These are phyloP conservation scores for Tremella fuciformis DNA, from an alignment of 768 basidiomycete genomes.

Conservation along the genomic window DNA sequence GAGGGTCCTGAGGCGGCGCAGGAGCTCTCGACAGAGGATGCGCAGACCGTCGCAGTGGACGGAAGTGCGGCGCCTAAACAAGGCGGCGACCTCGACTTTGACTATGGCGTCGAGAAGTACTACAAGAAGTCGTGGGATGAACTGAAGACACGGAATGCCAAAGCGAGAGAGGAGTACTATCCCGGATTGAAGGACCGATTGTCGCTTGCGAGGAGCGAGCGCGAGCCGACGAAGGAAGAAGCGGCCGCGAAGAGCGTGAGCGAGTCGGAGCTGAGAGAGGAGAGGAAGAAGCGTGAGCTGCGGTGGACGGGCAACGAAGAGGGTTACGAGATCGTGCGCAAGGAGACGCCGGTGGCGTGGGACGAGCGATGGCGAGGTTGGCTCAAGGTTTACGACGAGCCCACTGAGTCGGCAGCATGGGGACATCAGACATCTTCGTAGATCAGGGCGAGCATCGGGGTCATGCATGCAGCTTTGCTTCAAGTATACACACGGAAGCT, in stretches of 20 bases:
- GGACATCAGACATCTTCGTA: too few species aligned
- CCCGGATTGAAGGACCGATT: conserved; percentile 66
- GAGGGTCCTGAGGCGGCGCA: conserved; percentile 13
- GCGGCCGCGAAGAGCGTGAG: conserved; percentile 62
- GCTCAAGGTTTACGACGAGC: conserved; percentile 33
- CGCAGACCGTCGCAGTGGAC: not conserved
- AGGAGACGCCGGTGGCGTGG: conserved; percentile 67
- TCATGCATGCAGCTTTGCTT: too few species aligned
- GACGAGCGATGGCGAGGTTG: conserved; percentile 56
- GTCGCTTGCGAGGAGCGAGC: conserved; percentile 67
- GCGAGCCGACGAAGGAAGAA: conserved; percentile 87
- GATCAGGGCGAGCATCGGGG: too few species aligned
- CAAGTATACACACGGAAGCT: too few species aligned
- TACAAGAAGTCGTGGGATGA: conserved; percentile 57
- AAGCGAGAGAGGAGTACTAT: conserved; percentile 74
- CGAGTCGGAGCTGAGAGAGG: conserved; percentile 81
- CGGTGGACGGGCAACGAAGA: conserved; percentile 75
- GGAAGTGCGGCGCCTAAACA: not conserved
- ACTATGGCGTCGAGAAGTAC: conserved; percentile 63
- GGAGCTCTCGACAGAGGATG: not conserved
- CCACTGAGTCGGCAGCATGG: not conserved
- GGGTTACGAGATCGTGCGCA: conserved; percentile 75
- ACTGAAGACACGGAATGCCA: conserved; percentile 58
- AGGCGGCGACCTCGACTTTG: conserved; percentile 70
- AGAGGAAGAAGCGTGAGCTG: conserved; percentile 82